Evolutionary conservation across 805 yeast genomes (phyloP).

Genomic region (Candida alai): DNA sequence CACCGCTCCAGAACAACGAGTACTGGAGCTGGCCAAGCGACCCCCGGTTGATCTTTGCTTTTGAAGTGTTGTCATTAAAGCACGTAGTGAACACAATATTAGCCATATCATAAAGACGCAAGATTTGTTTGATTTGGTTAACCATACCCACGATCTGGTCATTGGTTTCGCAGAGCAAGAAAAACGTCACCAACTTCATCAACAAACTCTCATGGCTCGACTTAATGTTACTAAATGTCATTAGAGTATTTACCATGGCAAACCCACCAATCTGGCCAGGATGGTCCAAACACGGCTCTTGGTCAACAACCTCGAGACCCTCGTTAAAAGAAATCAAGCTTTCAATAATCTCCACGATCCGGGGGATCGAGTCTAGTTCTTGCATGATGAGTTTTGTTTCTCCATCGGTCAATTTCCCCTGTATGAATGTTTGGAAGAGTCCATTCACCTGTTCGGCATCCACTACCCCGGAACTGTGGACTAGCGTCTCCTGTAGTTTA

Average conservation of each 20-base stretch:
- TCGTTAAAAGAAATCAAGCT: constrained; percentile 16
- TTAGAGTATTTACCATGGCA: constrained; percentile 21
- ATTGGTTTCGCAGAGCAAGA: constrained; percentile 31
- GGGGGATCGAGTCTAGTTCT: constrained; percentile 24
- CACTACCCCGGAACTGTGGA: constrained; percentile 9
- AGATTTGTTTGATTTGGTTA: constrained; percentile 20
- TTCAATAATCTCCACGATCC: constrained; percentile 20
- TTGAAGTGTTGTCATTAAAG: constrained; percentile 13
- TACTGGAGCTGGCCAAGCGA: constrained; percentile 15
- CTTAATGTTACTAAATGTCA: constrained; percentile 26
- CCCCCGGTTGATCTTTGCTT: constrained; percentile 10
- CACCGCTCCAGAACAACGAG: constrained; percentile 29
- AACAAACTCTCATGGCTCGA: constrained; percentile 26
- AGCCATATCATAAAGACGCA: constrained; percentile 21
- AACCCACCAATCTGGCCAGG: constrained; percentile 17
- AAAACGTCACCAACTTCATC: constrained; percentile 24
- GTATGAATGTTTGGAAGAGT: constrained; percentile 21
- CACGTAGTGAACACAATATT: constrained; percentile 24
- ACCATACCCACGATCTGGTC: constrained; percentile 21
- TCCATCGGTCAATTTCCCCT: constrained; percentile 21
- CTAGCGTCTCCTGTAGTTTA: constrained; percentile 18
- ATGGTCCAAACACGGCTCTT: not conserved
- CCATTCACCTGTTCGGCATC: constrained; percentile 16
- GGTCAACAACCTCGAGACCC: constrained; percentile 3
- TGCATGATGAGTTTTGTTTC: constrained; percentile 19